Conservation (phyloP, 495 filamentous ascomycete species). For the Penicillium waksmanii region DNA sequence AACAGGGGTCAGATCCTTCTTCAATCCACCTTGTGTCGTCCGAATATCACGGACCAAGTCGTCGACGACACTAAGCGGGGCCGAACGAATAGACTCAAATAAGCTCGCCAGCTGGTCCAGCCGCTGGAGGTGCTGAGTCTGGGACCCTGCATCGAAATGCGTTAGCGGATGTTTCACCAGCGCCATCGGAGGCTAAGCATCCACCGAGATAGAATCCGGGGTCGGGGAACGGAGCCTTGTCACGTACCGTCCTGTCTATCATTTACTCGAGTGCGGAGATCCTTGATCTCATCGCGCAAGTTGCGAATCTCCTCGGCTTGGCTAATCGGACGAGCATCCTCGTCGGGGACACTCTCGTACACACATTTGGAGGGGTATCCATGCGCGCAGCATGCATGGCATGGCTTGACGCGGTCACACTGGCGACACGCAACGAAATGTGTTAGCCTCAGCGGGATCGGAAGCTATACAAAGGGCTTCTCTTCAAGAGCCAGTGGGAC, state of each 20-base stretch:
- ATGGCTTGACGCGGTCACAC: slow-evolving; percentile 52
- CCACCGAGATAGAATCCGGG: not conserved
- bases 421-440: slow-evolving; percentile 19
- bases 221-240: not conserved
- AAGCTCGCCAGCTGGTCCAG: slow-evolving; percentile 41
- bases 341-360: slow-evolving; percentile 41
- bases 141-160: slow-evolving; percentile 26
- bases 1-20: slow-evolving; percentile 24
- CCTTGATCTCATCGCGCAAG: slow-evolving; percentile 43
- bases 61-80: slow-evolving; percentile 39
- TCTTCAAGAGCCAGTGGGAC: slow-evolving; percentile 16
- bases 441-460: slow-evolving; percentile 17
- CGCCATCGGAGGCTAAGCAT: slow-evolving; percentile 6
- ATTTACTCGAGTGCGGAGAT: slow-evolving; percentile 36
- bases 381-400: slow-evolving; percentile 52
- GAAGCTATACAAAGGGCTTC: not conserved
- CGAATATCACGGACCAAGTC: slow-evolving; percentile 41
- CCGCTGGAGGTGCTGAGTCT: slow-evolving; percentile 29
- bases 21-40: slow-evolving; percentile 25
- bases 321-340: slow-evolving; percentile 43
- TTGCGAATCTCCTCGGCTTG: slow-evolving; percentile 51
- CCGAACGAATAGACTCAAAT: slow-evolving; percentile 47
- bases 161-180: slow-evolving; percentile 12
- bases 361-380: slow-evolving; percentile 51
- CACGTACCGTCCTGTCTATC: slow-evolving; percentile 33